Evolutionary conservation across 306 rosid species (phyloP), one percentile per base, ranked within the genome.

Genomic region (Luffa aegyptiaca): DNA sequence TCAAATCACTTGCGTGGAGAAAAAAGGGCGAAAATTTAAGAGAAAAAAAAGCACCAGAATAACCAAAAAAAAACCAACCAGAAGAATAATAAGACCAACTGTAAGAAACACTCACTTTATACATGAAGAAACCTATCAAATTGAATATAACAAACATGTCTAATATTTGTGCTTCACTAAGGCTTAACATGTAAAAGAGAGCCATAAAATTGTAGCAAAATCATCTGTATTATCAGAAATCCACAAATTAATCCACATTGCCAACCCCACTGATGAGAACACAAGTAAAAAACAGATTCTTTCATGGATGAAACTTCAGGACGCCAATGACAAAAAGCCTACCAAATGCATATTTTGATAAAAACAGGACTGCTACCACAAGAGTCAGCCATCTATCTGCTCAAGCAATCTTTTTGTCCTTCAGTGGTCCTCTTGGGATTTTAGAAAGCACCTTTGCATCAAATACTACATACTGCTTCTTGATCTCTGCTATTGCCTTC

Each of bases 391-490:
- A 52, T 35, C 17, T 58, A 4, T 9, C 26, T 65, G 20, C 75
- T 70, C 62, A 80, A 44, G 75, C 80, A 21, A 57, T 83, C 91
- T 93, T 93, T 81, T 88, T 93, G 77, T 85, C 88, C 87, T 89
- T 93, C 86, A 86, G 65, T 35, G 89, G 87, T 16, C 96, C 92
- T 81, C 76, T 87, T 36, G 97, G 96, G 72, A 93, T 88, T 88
- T 93, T 93, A 84, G 96, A 91, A 78, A 93, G 82, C 31, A 96
- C 99, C 92, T 89, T 93, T 0, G 86, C 93, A 82, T 93, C 98
- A 75, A 93, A 93, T 74, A 96, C 93, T 6, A 88, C 96, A 81
- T 92, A 92, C 82, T 89, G 97, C 93, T 89, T 93, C 84, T 93
- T 96, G 44, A 93, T 35, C 89, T 90, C 92, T 33, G 77, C 79